A percentile compares a stretch with the other conserved stretches of the same genome.
Conservation (phyloP, 257 asterid genomes). For the Forsythia suspensa region DNA sequence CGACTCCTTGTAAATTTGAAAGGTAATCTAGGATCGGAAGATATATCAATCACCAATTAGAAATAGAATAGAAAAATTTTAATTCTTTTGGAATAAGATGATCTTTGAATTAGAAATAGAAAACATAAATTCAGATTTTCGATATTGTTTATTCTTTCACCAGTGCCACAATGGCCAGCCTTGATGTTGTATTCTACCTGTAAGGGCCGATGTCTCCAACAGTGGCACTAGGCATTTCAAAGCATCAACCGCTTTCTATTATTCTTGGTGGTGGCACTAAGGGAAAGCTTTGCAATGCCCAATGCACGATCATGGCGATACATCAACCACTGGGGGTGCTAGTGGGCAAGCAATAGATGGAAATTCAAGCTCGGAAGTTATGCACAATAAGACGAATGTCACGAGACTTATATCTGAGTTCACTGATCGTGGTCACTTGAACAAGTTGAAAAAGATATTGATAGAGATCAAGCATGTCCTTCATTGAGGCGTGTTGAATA, state of each 20-base stretch:
- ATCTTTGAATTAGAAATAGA: too few species aligned
- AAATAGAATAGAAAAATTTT: too few species aligned
- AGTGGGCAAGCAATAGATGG: constrained; percentile 88
- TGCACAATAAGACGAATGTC: constrained; percentile 76
- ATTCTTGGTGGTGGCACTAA: constrained; percentile 94
- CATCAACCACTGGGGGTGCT: constrained; percentile 64
- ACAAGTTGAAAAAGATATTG: constrained; percentile 73
- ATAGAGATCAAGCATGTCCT: constrained; percentile 55
- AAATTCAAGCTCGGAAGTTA: constrained; percentile 91
- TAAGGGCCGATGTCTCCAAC: constrained; percentile 66
- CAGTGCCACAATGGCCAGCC: constrained; percentile 77
- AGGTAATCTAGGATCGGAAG: too few species aligned
- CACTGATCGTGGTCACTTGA: constrained; percentile 73
- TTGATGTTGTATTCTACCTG: constrained; percentile 54
- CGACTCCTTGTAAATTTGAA: too few species aligned
- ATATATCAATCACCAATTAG: too few species aligned
- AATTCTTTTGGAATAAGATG: too few species aligned
- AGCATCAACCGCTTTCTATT: constrained; percentile 91
- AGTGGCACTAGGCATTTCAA: constrained; percentile 79
- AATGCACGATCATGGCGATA: constrained; percentile 63
- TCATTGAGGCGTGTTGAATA: constrained; percentile 92
- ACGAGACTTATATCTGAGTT: constrained; percentile 57
- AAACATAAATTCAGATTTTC: too few species aligned
- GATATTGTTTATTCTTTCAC: not conserved
- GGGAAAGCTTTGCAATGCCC: constrained; percentile 93